Conservation (phyloP, 352 stramenopile species). For the Stramenopiles sp. region DNA sequence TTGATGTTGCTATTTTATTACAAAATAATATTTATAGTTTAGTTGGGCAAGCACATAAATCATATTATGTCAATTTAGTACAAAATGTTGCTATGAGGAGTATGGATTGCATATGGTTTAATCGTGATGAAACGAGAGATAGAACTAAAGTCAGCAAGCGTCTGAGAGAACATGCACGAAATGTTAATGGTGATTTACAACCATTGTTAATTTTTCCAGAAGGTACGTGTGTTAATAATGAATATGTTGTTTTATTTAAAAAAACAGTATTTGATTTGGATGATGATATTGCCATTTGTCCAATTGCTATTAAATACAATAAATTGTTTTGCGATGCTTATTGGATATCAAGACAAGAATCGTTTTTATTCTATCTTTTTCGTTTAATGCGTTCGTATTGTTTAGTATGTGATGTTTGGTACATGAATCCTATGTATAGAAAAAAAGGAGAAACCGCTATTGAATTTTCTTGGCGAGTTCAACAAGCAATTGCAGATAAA, state of each 20-base stretch:
- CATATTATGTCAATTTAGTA: constrained; percentile 16
- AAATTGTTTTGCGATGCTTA: constrained; percentile 23
- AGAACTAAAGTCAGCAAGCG: constrained; percentile 13
- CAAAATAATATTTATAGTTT: constrained; percentile 18
- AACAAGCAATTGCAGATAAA: constrained; percentile 17
- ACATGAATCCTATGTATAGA: constrained; percentile 15
- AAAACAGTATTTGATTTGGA: constrained; percentile 19
- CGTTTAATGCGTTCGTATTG: constrained; percentile 23
- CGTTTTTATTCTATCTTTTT: constrained; percentile 19
- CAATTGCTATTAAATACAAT: constrained; percentile 25
- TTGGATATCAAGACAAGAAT: constrained; percentile 19
- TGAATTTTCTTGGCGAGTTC: constrained; percentile 19
- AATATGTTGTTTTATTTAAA: constrained; percentile 24
- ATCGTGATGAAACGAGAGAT: constrained; percentile 19
- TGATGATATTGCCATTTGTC: constrained; percentile 17
- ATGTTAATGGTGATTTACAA: constrained; percentile 10
- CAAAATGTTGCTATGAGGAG: constrained; percentile 16
- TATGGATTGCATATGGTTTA: constrained; percentile 22
- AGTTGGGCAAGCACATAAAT: constrained; percentile 18
- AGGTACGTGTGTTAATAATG: constrained; percentile 24
- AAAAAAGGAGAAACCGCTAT: constrained; percentile 9
- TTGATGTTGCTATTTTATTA: constrained; percentile 22
- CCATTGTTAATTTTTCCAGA: constrained; percentile 23
- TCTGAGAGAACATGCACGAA: constrained; percentile 16
- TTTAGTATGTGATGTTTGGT: constrained; percentile 22